phyloP scores from a whole-genome alignment of 768 basidiomycete genomes.

The Rhizopogon rudus region DNA sequence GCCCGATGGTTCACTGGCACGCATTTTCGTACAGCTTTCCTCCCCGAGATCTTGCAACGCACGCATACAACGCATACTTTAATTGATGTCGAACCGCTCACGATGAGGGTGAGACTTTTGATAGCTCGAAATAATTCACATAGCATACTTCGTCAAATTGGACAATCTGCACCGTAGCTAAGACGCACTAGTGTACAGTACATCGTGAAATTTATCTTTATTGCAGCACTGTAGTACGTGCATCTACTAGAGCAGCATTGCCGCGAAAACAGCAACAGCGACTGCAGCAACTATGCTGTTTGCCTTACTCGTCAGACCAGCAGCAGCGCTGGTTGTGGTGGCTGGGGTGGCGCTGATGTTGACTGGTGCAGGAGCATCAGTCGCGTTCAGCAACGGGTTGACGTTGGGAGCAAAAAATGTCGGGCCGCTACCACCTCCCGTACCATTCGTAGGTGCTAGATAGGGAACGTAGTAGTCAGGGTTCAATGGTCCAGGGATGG shows the following conservation, averaged over 20 bases:
- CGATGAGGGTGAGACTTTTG: too few relatives aligned
- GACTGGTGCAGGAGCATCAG: slow-evolving; percentile 31
- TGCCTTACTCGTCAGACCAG: not conserved
- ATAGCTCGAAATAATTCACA: too few relatives aligned
- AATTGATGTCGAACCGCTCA: too few relatives aligned
- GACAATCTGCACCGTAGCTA: not conserved
- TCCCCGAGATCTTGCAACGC: not conserved
- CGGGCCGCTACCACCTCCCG: slow-evolving; percentile 38
- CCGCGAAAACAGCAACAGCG: not conserved
- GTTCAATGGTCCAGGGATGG: slow-evolving; percentile 41
- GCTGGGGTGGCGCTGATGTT: slow-evolving; percentile 25
- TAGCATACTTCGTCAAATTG: too few relatives aligned
- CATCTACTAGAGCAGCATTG: not conserved
- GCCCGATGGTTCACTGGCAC: too few relatives aligned
- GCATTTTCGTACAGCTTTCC: not conserved
- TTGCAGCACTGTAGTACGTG: not conserved
- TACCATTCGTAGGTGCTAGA: slow-evolving; percentile 33
- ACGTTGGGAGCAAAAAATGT: slow-evolving; percentile 33
- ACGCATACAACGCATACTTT: not conserved
- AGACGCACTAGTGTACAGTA: not conserved
- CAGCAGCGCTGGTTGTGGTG: not conserved
- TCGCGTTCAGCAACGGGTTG: slow-evolving; percentile 30
- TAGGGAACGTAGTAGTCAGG: slow-evolving; percentile 35
- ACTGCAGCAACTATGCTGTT: not conserved
- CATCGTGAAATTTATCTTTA: not conserved